Conservation (phyloP, 352 stramenopile genomes). For the Globisporangium canariense region DNA sequence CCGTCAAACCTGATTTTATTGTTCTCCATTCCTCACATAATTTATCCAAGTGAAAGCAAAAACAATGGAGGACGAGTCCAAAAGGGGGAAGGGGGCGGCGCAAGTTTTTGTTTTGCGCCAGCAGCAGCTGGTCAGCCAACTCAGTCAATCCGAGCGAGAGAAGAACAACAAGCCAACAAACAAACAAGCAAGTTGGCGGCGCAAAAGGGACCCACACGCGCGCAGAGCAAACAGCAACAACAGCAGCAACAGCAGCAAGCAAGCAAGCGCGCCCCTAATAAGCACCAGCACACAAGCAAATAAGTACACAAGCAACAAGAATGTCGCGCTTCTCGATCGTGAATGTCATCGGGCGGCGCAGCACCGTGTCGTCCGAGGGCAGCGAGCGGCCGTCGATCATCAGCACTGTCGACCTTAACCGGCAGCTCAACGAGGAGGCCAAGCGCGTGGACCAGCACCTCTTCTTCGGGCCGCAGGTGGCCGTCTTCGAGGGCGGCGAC, state of each 20-base stretch:
- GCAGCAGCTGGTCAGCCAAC: slow-evolving; percentile 8
- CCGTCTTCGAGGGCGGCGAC: slow-evolving; percentile 72
- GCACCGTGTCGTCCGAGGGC: slow-evolving; percentile 48
- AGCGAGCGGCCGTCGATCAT: slow-evolving; percentile 69
- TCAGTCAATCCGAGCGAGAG: slow-evolving; percentile 3
- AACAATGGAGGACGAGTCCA: slow-evolving; percentile 3
- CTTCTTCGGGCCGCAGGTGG: slow-evolving; percentile 77
- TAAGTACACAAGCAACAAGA: not conserved
- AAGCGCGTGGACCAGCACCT: slow-evolving; percentile 65
- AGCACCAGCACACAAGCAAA: not conserved
- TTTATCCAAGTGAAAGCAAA: slow-evolving; percentile 1
- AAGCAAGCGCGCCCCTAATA: slow-evolving; percentile 5
- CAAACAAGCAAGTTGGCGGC: not conserved
- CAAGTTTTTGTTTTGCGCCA: slow-evolving; percentile 4
- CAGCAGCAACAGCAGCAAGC: not conserved
- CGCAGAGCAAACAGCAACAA: slow-evolving; percentile 4
- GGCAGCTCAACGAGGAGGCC: slow-evolving; percentile 63
- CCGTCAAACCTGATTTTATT: not conserved
- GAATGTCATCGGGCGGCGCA: slow-evolving; percentile 50
- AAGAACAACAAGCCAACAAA: not conserved
- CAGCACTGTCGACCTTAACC: slow-evolving; percentile 64
- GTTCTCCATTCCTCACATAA: not conserved
- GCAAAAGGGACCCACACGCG: slow-evolving; percentile 4
- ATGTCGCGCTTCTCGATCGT: slow-evolving; percentile 83
- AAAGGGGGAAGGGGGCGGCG: not conserved